phyloP scores from a whole-genome alignment of 2,329 filamentous ascomycete species.

The Leptographium wingfieldii region DNA sequence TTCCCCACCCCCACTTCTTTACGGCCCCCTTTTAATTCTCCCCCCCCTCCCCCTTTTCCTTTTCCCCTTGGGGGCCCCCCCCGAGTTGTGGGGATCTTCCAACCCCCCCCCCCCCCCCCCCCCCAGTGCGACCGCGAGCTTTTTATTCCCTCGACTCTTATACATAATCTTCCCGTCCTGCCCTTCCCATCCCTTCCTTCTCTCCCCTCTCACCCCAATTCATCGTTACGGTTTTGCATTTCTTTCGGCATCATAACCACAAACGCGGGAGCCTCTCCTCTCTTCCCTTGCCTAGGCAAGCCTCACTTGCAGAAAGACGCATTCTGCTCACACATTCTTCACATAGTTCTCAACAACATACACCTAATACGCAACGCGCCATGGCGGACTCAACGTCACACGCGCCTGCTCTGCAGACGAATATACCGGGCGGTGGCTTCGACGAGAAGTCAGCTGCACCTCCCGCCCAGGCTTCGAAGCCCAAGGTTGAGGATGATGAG shows the following conservation, averaged over 20 bases:
- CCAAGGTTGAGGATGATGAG: slow-evolving; percentile 46
- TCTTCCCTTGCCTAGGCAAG: slow-evolving; percentile 4
- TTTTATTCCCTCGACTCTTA: slow-evolving; percentile 4
- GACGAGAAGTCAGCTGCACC: slow-evolving; percentile 42
- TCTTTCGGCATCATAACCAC: neutral
- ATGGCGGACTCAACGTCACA: slow-evolving; percentile 44
- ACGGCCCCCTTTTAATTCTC: neutral
- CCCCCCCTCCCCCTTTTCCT: neutral
- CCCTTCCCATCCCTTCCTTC: slow-evolving; percentile 1
- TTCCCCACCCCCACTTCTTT: neutral
- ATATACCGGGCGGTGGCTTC: slow-evolving; percentile 52
- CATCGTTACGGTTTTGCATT: slow-evolving; percentile 1
- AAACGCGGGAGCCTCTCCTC: neutral
- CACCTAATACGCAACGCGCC: slow-evolving; percentile 7
- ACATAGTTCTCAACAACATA: neutral
- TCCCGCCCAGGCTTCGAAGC: slow-evolving; percentile 20
- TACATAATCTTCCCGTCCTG: slow-evolving; percentile 2
- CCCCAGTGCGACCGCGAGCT: slow-evolving; percentile 6
- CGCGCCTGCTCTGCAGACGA: slow-evolving; percentile 47
- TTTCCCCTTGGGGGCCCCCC: neutral
- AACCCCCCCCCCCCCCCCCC: neutral
- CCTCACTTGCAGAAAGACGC: slow-evolving; percentile 9
- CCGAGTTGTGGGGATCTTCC: neutral
- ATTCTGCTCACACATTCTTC: slow-evolving; percentile 1
- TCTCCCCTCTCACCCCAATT: neutral